A percentile compares a stretch with the other conserved stretches of the same genome.
Conservation (phyloP, 2,329 filamentous ascomycete genomes). For the Drechmeria coniospora region DNA sequence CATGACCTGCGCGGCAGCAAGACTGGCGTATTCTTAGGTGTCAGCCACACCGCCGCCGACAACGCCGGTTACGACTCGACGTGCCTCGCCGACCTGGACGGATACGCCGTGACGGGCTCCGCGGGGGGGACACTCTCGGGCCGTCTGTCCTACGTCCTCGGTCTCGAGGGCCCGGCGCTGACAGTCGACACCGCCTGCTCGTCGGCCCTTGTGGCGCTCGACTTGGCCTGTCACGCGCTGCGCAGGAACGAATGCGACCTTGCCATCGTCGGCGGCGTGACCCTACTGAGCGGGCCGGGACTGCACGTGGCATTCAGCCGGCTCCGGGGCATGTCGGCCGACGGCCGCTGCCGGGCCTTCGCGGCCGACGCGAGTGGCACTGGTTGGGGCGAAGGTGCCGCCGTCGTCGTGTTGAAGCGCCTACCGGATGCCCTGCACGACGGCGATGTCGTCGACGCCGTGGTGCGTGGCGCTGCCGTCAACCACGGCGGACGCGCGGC, state of each 20-base stretch:
- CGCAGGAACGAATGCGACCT: conserved; percentile 5
- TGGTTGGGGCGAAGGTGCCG: conserved; percentile 8
- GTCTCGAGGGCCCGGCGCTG: not conserved
- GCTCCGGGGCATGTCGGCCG: conserved; percentile 5
- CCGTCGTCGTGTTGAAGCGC: conserved; percentile 23
- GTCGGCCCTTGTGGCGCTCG: not conserved
- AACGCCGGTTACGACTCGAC: not conserved
- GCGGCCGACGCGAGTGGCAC: conserved; percentile 6
- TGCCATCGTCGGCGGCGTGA: conserved; percentile 7
- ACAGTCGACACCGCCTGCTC: not conserved
- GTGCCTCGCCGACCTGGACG: not conserved
- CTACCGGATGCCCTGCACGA: conserved; percentile 25
- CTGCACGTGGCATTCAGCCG: conserved; percentile 6
- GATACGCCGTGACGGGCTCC: not conserved
- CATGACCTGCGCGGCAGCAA: conserved; percentile 25
- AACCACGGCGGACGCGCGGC: conserved; percentile 24
- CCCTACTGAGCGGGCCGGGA: conserved; percentile 6
- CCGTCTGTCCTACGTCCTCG: not conserved
- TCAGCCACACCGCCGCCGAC: conserved; percentile 12
- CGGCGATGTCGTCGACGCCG: conserved; percentile 19
- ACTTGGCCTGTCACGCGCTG: not conserved
- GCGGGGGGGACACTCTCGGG: not conserved
- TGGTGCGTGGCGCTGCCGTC: conserved; percentile 16
- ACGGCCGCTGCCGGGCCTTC: conserved; percentile 20
- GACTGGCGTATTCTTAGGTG: conserved; percentile 29